Conservation (phyloP, 225 moss, liverwort and hornwort species). For the Physcomitrium patens region DNA sequence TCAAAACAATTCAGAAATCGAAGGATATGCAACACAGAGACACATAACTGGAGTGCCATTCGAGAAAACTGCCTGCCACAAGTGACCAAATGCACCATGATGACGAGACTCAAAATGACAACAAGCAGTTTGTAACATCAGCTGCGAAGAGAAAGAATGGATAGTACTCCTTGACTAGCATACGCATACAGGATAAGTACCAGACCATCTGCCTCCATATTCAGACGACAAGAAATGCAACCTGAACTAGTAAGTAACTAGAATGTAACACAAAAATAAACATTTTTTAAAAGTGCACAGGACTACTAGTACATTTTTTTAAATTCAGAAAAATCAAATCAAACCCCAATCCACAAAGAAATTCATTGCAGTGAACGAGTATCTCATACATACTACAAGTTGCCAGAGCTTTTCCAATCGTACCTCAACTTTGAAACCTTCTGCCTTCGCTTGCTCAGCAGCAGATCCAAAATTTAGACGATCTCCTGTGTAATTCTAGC, state of each 20-base stretch:
- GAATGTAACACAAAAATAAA: no score
- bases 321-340: no score
- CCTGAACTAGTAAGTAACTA: no score
- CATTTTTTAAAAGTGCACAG: no score
- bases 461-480: slow-evolving; percentile 77
- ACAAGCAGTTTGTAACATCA: not conserved
- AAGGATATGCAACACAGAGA: slow-evolving; percentile 1
- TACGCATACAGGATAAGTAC: no score
- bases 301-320: no score
- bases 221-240: no score
- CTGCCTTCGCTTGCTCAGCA: slow-evolving; percentile 78
- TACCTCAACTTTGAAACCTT: slow-evolving; percentile 74
- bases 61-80: not conserved
- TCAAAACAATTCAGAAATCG: not conserved
- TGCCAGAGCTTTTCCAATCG: not conserved
- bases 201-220: no score
- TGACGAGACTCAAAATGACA: not conserved
- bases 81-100: not conserved
- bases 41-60: slow-evolving; percentile 1
- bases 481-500: slow-evolving; percentile 82
- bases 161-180: no score
- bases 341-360: no score
- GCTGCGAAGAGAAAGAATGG: not conserved
- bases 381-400: not conserved
- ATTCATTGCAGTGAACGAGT: not conserved